Percentiles rank a stretch among this genome's conserved stretches.
Evolutionary conservation across 768 basidiomycete species (phyloP).

Genomic region (Suillus spraguei): DNA sequence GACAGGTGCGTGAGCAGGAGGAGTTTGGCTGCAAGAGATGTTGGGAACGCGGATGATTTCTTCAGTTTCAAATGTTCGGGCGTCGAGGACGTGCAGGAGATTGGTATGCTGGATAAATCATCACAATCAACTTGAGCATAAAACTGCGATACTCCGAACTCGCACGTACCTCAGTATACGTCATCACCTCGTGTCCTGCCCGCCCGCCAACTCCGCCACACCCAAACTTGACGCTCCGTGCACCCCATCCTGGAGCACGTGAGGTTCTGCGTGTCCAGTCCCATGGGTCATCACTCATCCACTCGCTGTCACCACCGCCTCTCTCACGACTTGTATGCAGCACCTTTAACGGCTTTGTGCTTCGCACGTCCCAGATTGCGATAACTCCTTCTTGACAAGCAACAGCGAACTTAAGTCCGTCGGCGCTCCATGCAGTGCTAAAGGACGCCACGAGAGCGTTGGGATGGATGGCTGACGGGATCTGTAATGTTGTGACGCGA

Average conservation of each 20-base stretch:
- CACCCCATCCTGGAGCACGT: constrained; percentile 80
- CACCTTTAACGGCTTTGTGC: constrained; percentile 67
- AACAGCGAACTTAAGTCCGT: constrained; percentile 80
- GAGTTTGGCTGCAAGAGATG: constrained; percentile 15
- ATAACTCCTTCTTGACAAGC: constrained; percentile 82
- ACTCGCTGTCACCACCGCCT: constrained; percentile 48
- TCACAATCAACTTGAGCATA: constrained; percentile 14
- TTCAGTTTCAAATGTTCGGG: constrained; percentile 80
- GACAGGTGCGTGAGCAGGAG: constrained; percentile 16
- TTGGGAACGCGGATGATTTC: constrained; percentile 51
- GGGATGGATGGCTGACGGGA: constrained; percentile 56
- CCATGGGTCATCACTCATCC: constrained; percentile 65
- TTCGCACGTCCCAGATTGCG: constrained; percentile 83
- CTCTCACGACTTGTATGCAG: constrained; percentile 56
- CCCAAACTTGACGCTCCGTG: constrained; percentile 85
- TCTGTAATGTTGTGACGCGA: constrained; percentile 66
- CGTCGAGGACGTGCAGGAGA: constrained; percentile 82
- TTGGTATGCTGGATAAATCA: constrained; percentile 66
- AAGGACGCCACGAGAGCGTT: constrained; percentile 69
- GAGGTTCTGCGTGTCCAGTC: constrained; percentile 63
- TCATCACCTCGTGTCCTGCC: constrained; percentile 73
- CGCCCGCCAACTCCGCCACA: constrained; percentile 51
- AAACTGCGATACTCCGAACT: background rate
- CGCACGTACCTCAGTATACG: constrained; percentile 80
- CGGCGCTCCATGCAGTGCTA: constrained; percentile 75